These are phyloP conservation scores for Phytophthora meadii DNA, from an alignment of 352 stramenopile genomes.

Conservation along the genomic window DNA sequence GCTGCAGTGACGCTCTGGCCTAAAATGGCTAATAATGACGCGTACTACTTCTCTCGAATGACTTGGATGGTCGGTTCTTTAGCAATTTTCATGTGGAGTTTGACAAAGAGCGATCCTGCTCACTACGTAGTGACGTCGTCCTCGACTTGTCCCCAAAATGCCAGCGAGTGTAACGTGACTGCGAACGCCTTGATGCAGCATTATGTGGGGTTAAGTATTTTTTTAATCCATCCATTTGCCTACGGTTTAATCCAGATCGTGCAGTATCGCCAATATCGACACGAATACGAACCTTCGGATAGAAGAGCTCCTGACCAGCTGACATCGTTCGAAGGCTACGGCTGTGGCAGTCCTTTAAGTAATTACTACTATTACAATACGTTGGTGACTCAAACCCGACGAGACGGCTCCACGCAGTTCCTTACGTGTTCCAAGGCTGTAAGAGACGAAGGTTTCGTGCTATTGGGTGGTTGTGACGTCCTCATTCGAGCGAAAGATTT, in stretches of 20 bases:
- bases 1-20: constrained; percentile 42
- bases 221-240: constrained; percentile 35
- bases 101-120: constrained; percentile 14
- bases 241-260: constrained; percentile 47
- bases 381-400: constrained; percentile 29
- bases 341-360: constrained; percentile 34
- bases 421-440: constrained; percentile 45
- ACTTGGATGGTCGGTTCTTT: constrained; percentile 44
- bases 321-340: constrained; percentile 46
- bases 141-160: constrained; percentile 24
- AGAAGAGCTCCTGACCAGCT: constrained; percentile 29
- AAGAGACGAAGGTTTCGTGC: constrained; percentile 44
- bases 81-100: constrained; percentile 37
- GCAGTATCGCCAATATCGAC: constrained; percentile 35
- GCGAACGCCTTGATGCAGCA: constrained; percentile 35
- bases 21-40: constrained; percentile 54
- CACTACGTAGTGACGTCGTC: constrained; percentile 37
- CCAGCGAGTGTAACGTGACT: constrained; percentile 37
- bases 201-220: constrained; percentile 34
- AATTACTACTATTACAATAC: constrained; percentile 57
- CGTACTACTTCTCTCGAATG: constrained; percentile 42
- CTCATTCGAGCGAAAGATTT: constrained; percentile 48
- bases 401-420: constrained; percentile 24
- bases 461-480: constrained; percentile 41
- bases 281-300: constrained; percentile 40